A percentile compares a stretch with the other conserved stretches of the same genome.
These are phyloP conservation scores for Haplosporangium gracile DNA, from an alignment of 192 early-diverging fungal genomes.

Conservation along the genomic window DNA sequence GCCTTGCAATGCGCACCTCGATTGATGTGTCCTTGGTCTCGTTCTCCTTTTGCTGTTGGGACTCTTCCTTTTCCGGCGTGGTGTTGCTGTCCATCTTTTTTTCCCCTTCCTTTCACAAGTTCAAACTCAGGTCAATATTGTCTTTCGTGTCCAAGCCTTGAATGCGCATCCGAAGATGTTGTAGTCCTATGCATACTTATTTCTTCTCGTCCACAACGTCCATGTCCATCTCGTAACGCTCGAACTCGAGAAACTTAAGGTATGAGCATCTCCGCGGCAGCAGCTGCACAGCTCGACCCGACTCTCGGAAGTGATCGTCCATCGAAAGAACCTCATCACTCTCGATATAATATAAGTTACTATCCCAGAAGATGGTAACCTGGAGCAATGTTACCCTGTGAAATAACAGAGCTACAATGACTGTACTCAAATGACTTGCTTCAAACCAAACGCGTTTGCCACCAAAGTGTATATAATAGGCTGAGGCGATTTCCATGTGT, in stretches of 20 bases:
- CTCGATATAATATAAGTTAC: background rate
- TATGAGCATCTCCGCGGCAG: constrained; percentile 10
- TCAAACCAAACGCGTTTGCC: constrained; percentile 18
- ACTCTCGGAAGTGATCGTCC: constrained; percentile 7
- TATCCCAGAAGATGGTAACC: background rate
- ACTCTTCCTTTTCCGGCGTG: too few relatives aligned
- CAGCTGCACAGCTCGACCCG: constrained; percentile 20
- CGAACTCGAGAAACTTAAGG: background rate
- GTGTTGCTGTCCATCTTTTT: too few relatives aligned
- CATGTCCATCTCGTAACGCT: constrained; percentile 23
- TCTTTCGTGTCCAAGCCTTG: constrained; percentile 23
- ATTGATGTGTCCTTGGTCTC: too few relatives aligned
- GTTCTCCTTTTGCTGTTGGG: too few relatives aligned
- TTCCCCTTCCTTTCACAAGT: too few relatives aligned
- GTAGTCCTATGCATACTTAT: constrained; percentile 14
- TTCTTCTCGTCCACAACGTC: constrained; percentile 17
- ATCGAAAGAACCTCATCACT: background rate
- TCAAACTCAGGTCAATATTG: background rate
- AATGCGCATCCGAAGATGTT: constrained; percentile 20
- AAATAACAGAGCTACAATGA: constrained; percentile 12
- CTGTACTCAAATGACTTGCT: background rate
- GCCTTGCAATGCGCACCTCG: too few relatives aligned
- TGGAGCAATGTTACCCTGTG: background rate
- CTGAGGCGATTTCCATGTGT: constrained; percentile 1
- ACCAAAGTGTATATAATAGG: constrained; percentile 17